Evolutionary conservation across 441 rosid genomes (phyloP).

Genomic region (Aleurites moluccanus): DNA sequence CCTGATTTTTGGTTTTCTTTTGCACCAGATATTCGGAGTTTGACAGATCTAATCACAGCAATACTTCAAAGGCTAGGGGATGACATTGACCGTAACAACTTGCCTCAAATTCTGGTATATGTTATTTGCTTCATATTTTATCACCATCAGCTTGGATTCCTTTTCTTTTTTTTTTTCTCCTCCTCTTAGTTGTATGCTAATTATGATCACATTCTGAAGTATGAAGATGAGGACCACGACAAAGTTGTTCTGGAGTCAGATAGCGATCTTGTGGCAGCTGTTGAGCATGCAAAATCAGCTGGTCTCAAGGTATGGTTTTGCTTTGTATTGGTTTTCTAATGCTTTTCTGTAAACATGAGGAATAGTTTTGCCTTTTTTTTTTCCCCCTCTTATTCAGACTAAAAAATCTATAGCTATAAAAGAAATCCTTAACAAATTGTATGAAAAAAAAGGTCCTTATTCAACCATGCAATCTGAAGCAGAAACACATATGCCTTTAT

Average conservation of each 20-base stretch:
- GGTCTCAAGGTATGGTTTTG: slow-evolving; percentile 71
- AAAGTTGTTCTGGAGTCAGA: slow-evolving; percentile 91
- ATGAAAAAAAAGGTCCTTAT: not conserved
- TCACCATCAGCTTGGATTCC: slow-evolving; percentile 1
- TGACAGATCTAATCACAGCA: slow-evolving; percentile 77
- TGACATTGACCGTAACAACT: slow-evolving; percentile 72
- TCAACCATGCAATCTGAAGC: not conserved
- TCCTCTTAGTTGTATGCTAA: slow-evolving; percentile 17
- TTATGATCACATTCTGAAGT: slow-evolving; percentile 42
- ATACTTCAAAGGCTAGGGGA: slow-evolving; percentile 87
- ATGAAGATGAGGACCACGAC: slow-evolving; percentile 96
- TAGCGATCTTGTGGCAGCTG: slow-evolving; percentile 72
- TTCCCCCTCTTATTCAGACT: not conserved
- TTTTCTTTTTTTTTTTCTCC: not conserved
- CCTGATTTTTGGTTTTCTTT: slow-evolving; percentile 23
- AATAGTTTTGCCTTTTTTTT: not conserved
- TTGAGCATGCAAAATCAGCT: slow-evolving; percentile 79
- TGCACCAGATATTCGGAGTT: slow-evolving; percentile 58
- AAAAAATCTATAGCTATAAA: not conserved
- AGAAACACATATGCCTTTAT: not conserved
- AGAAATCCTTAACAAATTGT: not conserved
- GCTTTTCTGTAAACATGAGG: not conserved
- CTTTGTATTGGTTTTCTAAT: not conserved
- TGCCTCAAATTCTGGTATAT: slow-evolving; percentile 84
- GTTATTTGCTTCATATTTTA: slow-evolving; percentile 5